Percentiles rank a stretch among this genome's conserved stretches.
phyloP scores from a whole-genome alignment of 176 grass and related monocot genomes.

The Thinopyrum elongatum region DNA sequence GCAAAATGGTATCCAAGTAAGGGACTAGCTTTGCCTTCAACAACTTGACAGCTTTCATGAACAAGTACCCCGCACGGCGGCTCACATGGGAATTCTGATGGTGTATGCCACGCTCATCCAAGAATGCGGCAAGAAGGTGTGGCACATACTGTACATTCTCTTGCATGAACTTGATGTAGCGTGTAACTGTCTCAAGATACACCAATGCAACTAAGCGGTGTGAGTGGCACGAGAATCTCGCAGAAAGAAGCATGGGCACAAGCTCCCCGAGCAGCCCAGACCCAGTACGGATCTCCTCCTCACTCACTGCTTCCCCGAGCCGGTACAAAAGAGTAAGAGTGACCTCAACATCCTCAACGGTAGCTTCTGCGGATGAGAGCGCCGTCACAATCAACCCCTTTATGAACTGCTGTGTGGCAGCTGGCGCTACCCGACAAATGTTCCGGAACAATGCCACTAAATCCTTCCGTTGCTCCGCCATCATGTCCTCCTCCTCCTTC shows the following conservation, averaged over 20 bases:
- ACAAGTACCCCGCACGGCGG: slow-evolving; percentile 76
- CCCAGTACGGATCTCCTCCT: slow-evolving; percentile 74
- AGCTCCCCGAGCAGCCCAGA: slow-evolving; percentile 63
- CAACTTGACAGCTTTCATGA: slow-evolving; percentile 91
- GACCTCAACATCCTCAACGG: slow-evolving; percentile 84
- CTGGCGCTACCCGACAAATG: slow-evolving; percentile 80
- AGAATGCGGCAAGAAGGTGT: slow-evolving; percentile 65
- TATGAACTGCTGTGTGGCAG: slow-evolving; percentile 75
- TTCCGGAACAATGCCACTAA: slow-evolving; percentile 74
- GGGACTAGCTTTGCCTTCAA: slow-evolving; percentile 84
- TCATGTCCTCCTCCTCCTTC: slow-evolving; percentile 88
- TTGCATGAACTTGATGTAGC: slow-evolving; percentile 88
- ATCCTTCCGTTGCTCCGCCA: slow-evolving; percentile 79
- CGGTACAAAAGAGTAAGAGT: slow-evolving; percentile 72
- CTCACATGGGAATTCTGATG: slow-evolving; percentile 83
- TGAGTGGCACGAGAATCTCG: slow-evolving; percentile 70
- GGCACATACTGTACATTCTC: slow-evolving; percentile 80
- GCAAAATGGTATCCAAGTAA: slow-evolving; percentile 88
- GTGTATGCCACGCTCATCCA: slow-evolving; percentile 89
- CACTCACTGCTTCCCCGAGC: slow-evolving; percentile 68
- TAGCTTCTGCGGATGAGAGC: slow-evolving; percentile 65
- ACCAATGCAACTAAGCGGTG: slow-evolving; percentile 82
- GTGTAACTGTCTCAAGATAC: slow-evolving; percentile 87
- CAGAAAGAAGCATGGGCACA: slow-evolving; percentile 77
- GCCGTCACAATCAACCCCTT: slow-evolving; percentile 54